Base-by-base conservation (phyloP, 2,329 filamentous ascomycete genomes). In the Alternaria incomplexa region DNA sequence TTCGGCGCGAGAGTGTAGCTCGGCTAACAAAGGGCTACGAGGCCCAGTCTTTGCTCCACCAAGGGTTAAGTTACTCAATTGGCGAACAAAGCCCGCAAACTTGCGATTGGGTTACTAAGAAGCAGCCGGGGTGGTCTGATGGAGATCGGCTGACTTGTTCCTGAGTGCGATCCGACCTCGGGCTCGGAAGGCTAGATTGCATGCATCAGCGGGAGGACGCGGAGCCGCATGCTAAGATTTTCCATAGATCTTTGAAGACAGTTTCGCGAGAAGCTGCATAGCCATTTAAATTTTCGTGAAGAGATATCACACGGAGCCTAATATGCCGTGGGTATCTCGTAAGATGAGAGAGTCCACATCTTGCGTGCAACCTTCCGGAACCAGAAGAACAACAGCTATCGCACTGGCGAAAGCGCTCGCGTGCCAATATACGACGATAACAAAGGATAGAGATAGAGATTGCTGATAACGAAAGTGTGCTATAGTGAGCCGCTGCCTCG, bases 141-240 rank as follows among this genome's bases (percentile, higher is more conserved):
- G 58, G 56, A 47, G 54, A 57, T 66, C 64, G 64, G 69, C 68
- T 69, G 65, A 67, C 55, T 65, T 50, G 51, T 62, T 60, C 46
- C 62, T 61, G 58, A 54, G 57, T 53, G 52, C 55, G 52, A 61
- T 57, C 58, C 62, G 28, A 52, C 20, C 48, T 52, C 48, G 48
- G 48, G 62, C 48, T 52, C 48, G 30, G 48, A 58, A 55, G 36
- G 47, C 47, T 56, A 57, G 54, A 30, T 40, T 47, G 30, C 52
- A 47, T 58, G 44, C 56, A 46, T 17, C 32, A 52, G 48, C 59
- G 55, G 59, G 50, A 61, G 56, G 45, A 55, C 32, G n/a, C 57
- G 61, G 61, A 55, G 56, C 46, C 47, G 45, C 61, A 56, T 44
- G 30, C 22, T 32, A 6, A 10, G 12, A 12, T 17, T 30, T 52